Conservation (phyloP, 495 filamentous ascomycete species). For the Talaromyces thailandensis region DNA sequence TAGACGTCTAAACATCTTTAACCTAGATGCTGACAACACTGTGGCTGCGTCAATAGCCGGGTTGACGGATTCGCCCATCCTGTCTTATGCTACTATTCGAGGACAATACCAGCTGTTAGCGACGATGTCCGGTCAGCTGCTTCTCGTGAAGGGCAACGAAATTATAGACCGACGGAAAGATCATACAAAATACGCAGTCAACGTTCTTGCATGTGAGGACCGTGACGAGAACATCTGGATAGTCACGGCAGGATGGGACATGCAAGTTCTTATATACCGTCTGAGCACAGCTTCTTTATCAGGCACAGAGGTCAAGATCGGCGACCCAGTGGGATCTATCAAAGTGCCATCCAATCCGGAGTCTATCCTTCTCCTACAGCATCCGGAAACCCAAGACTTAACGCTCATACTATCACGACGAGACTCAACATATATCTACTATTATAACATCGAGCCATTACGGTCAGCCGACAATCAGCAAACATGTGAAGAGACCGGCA, state of each 20-base stretch:
- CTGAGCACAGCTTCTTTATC: conserved; percentile 10
- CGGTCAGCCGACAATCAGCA: conserved; percentile 3
- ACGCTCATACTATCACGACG: conserved; percentile 48
- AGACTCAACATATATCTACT: conserved; percentile 54
- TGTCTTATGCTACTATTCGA: conserved; percentile 34
- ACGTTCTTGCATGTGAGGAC: conserved; percentile 34
- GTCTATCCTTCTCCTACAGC: conserved; percentile 44
- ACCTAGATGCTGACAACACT: conserved; percentile 17
- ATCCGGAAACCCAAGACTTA: conserved; percentile 33
- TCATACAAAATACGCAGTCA: conserved; percentile 56
- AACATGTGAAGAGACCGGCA: conserved; percentile 35
- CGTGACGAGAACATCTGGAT: conserved; percentile 28
- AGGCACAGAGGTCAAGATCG: conserved; percentile 11
- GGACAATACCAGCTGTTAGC: conserved; percentile 34
- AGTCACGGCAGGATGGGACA: conserved; percentile 60
- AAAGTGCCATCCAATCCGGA: conserved; percentile 52
- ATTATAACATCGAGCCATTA: conserved; percentile 36
- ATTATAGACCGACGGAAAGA: conserved; percentile 42
- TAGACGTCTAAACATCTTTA: conserved; percentile 38
- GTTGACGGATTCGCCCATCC: conserved; percentile 52
- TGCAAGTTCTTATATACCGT: conserved; percentile 45
- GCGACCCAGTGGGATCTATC: conserved; percentile 37
- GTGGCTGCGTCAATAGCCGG: conserved; percentile 20
- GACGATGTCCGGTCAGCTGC: conserved; percentile 56
- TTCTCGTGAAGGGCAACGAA: conserved; percentile 29